A percentile compares a stretch with the other conserved stretches of the same genome.
Evolutionary conservation across 768 basidiomycete species (phyloP).

Genomic region (Pleurotus pulmonarius): DNA sequence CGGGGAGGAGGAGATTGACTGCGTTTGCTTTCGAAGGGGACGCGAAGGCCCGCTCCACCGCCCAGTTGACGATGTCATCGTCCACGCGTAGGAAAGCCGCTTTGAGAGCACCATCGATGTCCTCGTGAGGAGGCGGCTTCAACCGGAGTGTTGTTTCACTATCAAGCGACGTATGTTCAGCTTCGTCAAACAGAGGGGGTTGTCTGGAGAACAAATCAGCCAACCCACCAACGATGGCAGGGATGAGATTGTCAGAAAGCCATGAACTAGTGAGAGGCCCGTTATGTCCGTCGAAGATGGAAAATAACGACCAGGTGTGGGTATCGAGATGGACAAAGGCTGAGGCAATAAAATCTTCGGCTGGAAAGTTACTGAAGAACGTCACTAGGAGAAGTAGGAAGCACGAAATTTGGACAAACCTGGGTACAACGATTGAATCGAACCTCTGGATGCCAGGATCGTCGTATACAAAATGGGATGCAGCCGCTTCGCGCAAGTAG

Average conservation of each 20-base stretch:
- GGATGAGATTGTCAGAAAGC: conserved; percentile 21
- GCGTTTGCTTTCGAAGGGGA: conserved; percentile 22
- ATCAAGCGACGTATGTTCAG: conserved; percentile 6
- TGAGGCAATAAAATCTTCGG: background rate
- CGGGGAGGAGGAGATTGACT: conserved; percentile 25
- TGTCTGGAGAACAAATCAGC: conserved; percentile 9
- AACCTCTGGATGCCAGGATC: background rate
- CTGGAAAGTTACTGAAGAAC: background rate
- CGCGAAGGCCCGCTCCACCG: conserved; percentile 22
- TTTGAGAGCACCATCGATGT: conserved; percentile 32
- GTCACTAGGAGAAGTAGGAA: background rate
- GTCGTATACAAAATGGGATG: background rate
- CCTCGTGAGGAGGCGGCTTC: conserved; percentile 19
- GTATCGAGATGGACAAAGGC: background rate
- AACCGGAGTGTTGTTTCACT: background rate
- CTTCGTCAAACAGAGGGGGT: conserved; percentile 4
- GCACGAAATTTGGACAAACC: background rate
- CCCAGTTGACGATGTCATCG: conserved; percentile 34
- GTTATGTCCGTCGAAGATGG: conserved; percentile 27
- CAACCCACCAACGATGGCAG: conserved; percentile 11
- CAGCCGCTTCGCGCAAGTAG: background rate
- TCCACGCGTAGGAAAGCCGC: conserved; percentile 36
- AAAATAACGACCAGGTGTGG: conserved; percentile 27
- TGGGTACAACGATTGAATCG: background rate
- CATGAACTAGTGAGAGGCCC: conserved; percentile 26